Evolutionary conservation across 306 rosid genomes (phyloP), one percentile per base, ranked within the genome.

Genomic region (Benincasa hispida): DNA sequence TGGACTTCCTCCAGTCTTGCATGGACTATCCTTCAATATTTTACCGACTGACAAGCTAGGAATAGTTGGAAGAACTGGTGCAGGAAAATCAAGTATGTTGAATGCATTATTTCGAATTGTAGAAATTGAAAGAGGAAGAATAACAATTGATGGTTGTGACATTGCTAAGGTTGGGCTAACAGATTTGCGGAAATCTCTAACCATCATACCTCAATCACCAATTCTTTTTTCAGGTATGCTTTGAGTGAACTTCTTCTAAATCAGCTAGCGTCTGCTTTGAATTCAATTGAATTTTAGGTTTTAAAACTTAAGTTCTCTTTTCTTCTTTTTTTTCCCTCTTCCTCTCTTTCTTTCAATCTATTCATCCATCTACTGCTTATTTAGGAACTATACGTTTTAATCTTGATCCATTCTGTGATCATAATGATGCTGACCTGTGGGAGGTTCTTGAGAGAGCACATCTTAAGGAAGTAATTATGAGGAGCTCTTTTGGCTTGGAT

Each of bases 61-160:
- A 32, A 86, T 93, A 37, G 97, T 93, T 67, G 97, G 98, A 84
- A 88, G 98, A 85, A 93, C 98, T 54, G 97, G 98, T 69, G 98
- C 98, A 37, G 97, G 98, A 58, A 93, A 93, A 76, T 93, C 98
- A 62, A 91, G 98, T 79, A 85, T 91, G 98, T 84, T 93, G n/a
- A 93, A 89, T 79, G 93, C 97, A 42, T 81, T 91, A 76, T 93
- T 93, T 77, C 84, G 98, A 45, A 89, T 93, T 13, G 92, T 93
- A 30, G 98, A 93, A 78, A 81, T 85, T 25, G 93, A 87, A 35
- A 89, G 76, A 56, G 98, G 98, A 80, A 87, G 85, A 67, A 88
- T 93, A 59, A 79, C 76, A 50, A 91, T 91, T 50, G 96, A 93
- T 79, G 91, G 87, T 3, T 86, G 82, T 79, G 91, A 93, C 74